Evolutionary conservation across 139 green algal species (phyloP).

Genomic region (Chlorella vulgaris): DNA sequence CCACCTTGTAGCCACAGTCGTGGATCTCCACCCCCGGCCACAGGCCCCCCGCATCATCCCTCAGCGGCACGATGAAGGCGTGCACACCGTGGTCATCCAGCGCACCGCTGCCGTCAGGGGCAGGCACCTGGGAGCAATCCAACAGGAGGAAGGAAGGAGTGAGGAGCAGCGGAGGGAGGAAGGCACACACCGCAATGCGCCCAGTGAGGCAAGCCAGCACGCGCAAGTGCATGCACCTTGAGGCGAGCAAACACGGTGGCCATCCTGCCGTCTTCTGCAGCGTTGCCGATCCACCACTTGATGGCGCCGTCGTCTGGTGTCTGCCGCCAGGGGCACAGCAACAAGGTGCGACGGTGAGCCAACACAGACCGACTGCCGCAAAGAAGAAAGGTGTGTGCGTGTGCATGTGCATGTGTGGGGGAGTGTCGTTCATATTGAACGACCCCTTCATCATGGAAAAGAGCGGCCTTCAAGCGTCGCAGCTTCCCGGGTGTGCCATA

Average conservation of each 20-base stretch:
- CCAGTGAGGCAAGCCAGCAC: background rate
- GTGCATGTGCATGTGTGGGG: too few species aligned
- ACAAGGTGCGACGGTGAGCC: background rate
- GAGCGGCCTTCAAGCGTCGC: too few species aligned
- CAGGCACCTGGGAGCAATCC: conserved; percentile 51
- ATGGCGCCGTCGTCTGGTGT: conserved; percentile 72
- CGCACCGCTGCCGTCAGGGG: conserved; percentile 53
- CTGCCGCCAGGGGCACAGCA: background rate
- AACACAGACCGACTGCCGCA: too few species aligned
- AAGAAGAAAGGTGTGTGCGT: background rate
- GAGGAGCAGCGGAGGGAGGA: background rate
- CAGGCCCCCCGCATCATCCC: conserved; percentile 49
- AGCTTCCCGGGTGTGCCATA: too few species aligned
- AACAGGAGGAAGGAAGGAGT: background rate
- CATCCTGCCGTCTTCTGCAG: conserved; percentile 75
- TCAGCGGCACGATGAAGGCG: conserved; percentile 79
- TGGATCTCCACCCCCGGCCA: conserved; percentile 87
- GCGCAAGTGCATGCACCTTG: conserved; percentile 39
- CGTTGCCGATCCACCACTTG: conserved; percentile 85
- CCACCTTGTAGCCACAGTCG: conserved; percentile 93
- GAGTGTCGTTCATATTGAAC: too few species aligned
- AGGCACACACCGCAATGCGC: background rate
- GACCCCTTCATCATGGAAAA: too few species aligned
- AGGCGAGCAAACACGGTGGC: conserved; percentile 86
- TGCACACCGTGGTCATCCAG: conserved; percentile 87